Evolutionary conservation across 768 basidiomycete genomes (phyloP), one percentile per base, ranked within the genome.

Genomic region (Sutorius australiensis): DNA sequence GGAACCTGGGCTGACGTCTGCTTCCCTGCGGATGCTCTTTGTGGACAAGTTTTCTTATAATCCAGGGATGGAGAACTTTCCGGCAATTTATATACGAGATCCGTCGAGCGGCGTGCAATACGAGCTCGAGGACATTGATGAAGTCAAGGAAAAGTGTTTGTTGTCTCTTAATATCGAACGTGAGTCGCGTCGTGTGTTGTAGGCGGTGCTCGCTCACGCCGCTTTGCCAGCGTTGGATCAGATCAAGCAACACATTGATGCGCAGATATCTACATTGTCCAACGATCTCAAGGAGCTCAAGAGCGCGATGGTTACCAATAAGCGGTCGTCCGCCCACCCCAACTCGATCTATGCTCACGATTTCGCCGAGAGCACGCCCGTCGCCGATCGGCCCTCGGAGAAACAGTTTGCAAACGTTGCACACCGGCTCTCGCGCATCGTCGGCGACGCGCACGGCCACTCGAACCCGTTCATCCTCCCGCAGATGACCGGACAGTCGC

Each of bases 221-320:
- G 30, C 48, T 54, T 50, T 54, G 17, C 6, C 61, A 99, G 95
- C 93, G 21, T 84, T 98, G 50, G 95, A 99, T 71, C 95, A 98
- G 68, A 95, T 99, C 69, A 98, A 95, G 67, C 93, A 98, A 64
- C 95, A 99, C 67, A 95, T 99, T 60, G 95, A 99, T 64, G 64
- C 83, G 2, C 94, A 95, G 62, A 95, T 99, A 56, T 84, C 89
- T 0, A 75, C 75, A 0, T 75, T 99, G 16, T 84, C 91, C 30
- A 86, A 87, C 58, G 94, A 98, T 54, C 81, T 98, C 71, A 92
- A 93, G 60, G 95, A 98, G 38, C 80, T 98, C 60, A 86, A 84
- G 62, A 74, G 77, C 3, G 75, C 79, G 3, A 83, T 98, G 34
- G 67, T 77, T 24, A 77, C 71, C 50, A 78, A 73, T 56, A 76